These are phyloP conservation scores for Diaporthe caulivora DNA, from an alignment of 2,329 filamentous ascomycete species.

Conservation along the genomic window DNA sequence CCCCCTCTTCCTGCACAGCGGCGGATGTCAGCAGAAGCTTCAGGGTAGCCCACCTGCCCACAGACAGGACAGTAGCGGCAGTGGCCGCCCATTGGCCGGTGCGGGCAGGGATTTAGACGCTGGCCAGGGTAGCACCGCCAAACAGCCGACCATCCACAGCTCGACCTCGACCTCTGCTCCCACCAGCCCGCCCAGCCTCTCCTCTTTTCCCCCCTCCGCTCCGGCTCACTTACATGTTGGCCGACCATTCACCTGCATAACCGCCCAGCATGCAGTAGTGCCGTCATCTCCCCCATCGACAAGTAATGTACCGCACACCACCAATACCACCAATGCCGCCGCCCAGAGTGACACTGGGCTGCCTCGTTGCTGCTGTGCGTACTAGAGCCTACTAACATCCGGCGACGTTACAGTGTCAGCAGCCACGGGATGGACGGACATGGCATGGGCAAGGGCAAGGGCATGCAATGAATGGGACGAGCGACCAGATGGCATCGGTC, in stretches of 20 bases:
- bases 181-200: slow-evolving; percentile 25
- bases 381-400: slow-evolving; percentile 9
- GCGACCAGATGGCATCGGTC: slow-evolving; percentile 15
- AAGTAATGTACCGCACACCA: slow-evolving; percentile 24
- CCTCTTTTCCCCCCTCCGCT: slow-evolving; percentile 27
- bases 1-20: slow-evolving; percentile 41
- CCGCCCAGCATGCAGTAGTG: slow-evolving; percentile 56
- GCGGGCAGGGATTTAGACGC: slow-evolving; percentile 54
- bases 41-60: neutral
- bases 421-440: slow-evolving; percentile 14
- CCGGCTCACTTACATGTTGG: slow-evolving; percentile 35
- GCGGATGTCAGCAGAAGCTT: slow-evolving; percentile 46
- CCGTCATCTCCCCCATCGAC: slow-evolving; percentile 37
- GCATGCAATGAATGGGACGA: slow-evolving; percentile 2
- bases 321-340: no score
- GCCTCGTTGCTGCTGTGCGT: slow-evolving; percentile 41
- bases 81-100: slow-evolving; percentile 48
- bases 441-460: neutral
- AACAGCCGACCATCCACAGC: slow-evolving; percentile 30
- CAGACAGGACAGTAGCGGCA: slow-evolving; percentile 8
- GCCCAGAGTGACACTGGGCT: slow-evolving; percentile 46
- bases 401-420: slow-evolving; percentile 30
- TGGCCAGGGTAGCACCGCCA: slow-evolving; percentile 38
- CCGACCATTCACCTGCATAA: slow-evolving; percentile 51
- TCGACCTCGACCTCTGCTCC: slow-evolving; percentile 20